These are phyloP conservation scores for Heliamphora exappendiculata DNA, from an alignment of 148 eudicot genomes.

Conservation along the genomic window DNA sequence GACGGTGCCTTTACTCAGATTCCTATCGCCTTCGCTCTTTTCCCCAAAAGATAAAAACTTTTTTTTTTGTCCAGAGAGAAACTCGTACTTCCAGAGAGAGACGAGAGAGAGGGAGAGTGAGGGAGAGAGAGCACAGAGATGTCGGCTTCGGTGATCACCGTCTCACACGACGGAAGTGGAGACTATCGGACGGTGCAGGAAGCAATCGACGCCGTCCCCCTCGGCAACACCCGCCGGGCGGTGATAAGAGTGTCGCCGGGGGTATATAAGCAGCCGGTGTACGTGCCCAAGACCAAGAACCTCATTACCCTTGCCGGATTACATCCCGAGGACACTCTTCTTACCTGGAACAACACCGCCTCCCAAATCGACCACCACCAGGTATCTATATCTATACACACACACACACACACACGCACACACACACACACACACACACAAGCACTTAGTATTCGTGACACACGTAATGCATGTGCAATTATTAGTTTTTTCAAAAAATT, in stretches of 20 bases:
- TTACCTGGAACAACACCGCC: slow-evolving; percentile 77
- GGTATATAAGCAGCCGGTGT: slow-evolving; percentile 67
- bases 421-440: too few relatives aligned
- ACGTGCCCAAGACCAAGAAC: slow-evolving; percentile 84
- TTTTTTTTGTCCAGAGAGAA: not conserved
- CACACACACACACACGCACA: too few relatives aligned
- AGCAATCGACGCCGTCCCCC: slow-evolving; percentile 79
- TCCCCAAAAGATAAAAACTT: too few relatives aligned
- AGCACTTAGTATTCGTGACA: too few relatives aligned
- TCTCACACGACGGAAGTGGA: slow-evolving; percentile 58
- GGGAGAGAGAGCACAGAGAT: not conserved
- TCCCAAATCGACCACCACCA: slow-evolving; percentile 72
- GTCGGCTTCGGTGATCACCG: slow-evolving; percentile 34
- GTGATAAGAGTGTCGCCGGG: slow-evolving; percentile 84
- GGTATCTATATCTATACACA: slow-evolving; percentile 11
- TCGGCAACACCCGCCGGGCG: slow-evolving; percentile 63
- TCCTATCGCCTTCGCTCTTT: not conserved
- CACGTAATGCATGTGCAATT: too few relatives aligned
- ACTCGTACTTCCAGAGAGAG: not conserved
- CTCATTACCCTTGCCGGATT: slow-evolving; percentile 69
- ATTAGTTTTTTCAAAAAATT: too few relatives aligned
- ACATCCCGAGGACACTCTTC: slow-evolving; percentile 56
- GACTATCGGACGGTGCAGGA: slow-evolving; percentile 65
- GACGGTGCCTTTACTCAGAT: not conserved
- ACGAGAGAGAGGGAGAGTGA: slow-evolving; percentile 5